Evolutionary conservation across 768 basidiomycete genomes (phyloP), one percentile per base, ranked within the genome.

Genomic region (Collybia nuda): DNA sequence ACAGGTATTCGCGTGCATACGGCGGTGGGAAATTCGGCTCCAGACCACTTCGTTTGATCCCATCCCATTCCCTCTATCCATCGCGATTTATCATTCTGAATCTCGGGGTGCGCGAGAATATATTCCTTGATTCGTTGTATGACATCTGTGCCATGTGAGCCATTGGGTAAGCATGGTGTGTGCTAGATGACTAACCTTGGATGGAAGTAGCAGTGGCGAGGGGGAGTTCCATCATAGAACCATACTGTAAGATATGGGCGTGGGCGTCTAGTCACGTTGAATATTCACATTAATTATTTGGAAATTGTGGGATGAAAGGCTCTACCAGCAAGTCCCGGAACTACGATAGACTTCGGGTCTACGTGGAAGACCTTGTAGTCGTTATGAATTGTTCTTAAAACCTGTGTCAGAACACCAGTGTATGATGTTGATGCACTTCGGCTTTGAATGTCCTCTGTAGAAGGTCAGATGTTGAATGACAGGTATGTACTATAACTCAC

Each of bases 41-140:
- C 75, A 6, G 75, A 55, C 89, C 89, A 92, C 50, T 79, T 76
- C 1, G 88, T 96, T 67, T 98, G 93, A 61, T 98, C 91, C 94
- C 95, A 98, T 4, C 95, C 95, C 73, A 88, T 80, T 9, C 93
- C 94, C 57, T 85, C 73, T 37, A 97, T 80, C 91, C 92, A 97
- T 5, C 61, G 69, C 2, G 75, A 69, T 2, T 68, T 71, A 59
- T 89, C 78, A 2, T 75, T 62, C 1, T 70, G 62, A 5, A 86
- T 63, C 35, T 83, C 81, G 0, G 87, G 81, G 46, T 83, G 80
- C 0, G 74, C 65, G 3, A 70, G 59, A 48, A 93, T 78, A 54
- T 86, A 85, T 1, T 65, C 55, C 49, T 82, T 83, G 28, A 93
- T 68, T 1, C 77, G 72, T 3, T 78, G 72, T 12, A 90, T 65